Percentiles rank a stretch among this genome's conserved stretches.
Evolutionary conservation across 345 rosid species (phyloP).

Genomic region (Erodium maritimum): DNA sequence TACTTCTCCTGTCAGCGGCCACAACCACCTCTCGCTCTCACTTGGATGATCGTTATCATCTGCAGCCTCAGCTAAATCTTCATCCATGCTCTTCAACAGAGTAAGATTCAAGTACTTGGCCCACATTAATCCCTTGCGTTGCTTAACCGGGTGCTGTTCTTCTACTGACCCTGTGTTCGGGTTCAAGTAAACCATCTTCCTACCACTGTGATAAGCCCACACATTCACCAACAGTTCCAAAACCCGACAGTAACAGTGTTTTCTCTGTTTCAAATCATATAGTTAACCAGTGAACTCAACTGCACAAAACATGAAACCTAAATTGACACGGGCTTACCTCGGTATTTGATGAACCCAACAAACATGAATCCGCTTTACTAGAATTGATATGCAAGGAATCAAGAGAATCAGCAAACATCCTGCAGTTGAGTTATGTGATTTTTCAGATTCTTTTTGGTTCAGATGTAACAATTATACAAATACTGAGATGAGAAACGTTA

Average conservation of each 20-base stretch:
- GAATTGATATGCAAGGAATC: slow-evolving; percentile 56
- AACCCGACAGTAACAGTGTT: slow-evolving; percentile 82
- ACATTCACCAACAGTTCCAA: slow-evolving; percentile 76
- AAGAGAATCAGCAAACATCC: slow-evolving; percentile 91
- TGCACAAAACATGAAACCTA: background rate
- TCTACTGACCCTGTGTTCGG: slow-evolving; percentile 50
- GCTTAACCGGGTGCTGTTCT: slow-evolving; percentile 67
- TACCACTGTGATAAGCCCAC: slow-evolving; percentile 91
- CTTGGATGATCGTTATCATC: slow-evolving; percentile 71
- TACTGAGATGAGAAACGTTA: background rate
- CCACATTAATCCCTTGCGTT: slow-evolving; percentile 64
- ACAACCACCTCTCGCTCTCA: slow-evolving; percentile 58
- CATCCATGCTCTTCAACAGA: slow-evolving; percentile 85
- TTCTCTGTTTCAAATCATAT: slow-evolving; percentile 35
- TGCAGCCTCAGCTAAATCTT: slow-evolving; percentile 98
- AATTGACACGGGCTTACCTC: slow-evolving; percentile 41
- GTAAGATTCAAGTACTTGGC: slow-evolving; percentile 63
- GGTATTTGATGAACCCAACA: slow-evolving; percentile 47
- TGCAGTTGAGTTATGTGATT: slow-evolving; percentile 17
- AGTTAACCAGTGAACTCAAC: background rate
- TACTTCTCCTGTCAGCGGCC: slow-evolving; percentile 92
- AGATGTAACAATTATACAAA: background rate
- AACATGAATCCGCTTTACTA: slow-evolving; percentile 26
- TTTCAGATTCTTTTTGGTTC: background rate
- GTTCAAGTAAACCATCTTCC: slow-evolving; percentile 81